Evolutionary conservation across 345 rosid genomes (phyloP).

Genomic region (Melaleuca alternifolia): DNA sequence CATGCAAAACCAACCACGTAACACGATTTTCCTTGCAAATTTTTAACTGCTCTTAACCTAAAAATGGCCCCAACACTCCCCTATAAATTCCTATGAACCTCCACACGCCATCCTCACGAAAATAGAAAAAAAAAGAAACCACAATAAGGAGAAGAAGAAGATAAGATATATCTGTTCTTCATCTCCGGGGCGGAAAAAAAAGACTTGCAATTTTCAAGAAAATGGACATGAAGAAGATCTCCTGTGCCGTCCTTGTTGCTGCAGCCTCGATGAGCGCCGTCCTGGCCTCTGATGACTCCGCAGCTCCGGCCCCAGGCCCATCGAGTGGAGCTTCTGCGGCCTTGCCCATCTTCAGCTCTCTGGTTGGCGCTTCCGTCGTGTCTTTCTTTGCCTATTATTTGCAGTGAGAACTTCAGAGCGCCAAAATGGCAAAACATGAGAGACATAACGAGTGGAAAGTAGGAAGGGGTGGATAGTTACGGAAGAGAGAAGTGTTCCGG

Average conservation of each 20-base stretch:
- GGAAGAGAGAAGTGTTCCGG: background rate
- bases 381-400: slow-evolving; percentile 53
- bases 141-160: background rate
- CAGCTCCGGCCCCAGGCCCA: slow-evolving; percentile 35
- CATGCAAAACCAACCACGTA: slow-evolving; percentile 5
- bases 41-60: background rate
- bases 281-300: slow-evolving; percentile 31
- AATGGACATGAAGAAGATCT: slow-evolving; percentile 73
- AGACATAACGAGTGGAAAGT: background rate
- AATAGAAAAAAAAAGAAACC: slow-evolving; percentile 1
- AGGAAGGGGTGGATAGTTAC: background rate
- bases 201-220: background rate
- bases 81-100: slow-evolving; percentile 3
- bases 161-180: background rate
- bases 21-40: background rate
- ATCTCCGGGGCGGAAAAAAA: background rate
- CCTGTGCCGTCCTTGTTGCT: slow-evolving; percentile 32
- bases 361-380: slow-evolving; percentile 52
- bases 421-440: background rate
- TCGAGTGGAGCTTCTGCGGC: slow-evolving; percentile 23
- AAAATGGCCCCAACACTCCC: slow-evolving; percentile 1
- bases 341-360: slow-evolving; percentile 46
- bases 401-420: slow-evolving; percentile 16
- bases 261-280: slow-evolving; percentile 49
- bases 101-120: slow-evolving; percentile 8